Conservation (phyloP, 2,329 filamentous ascomycete genomes). For the Eutypella sp. region DNA sequence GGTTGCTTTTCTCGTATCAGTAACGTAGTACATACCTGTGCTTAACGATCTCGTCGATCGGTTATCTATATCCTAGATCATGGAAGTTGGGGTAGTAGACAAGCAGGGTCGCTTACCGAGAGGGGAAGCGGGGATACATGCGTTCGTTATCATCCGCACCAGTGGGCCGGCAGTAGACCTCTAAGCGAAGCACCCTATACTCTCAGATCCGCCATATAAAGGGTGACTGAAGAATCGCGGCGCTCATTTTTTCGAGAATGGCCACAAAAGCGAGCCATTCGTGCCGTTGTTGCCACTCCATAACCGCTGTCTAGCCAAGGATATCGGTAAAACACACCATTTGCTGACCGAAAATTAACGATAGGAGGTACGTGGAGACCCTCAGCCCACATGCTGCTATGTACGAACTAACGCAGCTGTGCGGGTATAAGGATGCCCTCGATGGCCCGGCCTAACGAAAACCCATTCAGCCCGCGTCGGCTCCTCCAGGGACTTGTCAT, state of each 20-base stretch:
- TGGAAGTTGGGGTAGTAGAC: conserved; percentile 1
- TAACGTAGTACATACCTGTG: conserved; percentile 2
- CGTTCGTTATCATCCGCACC: conserved; percentile 5
- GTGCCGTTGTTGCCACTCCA: neutral
- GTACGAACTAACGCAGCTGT: neutral
- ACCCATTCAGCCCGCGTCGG: conserved; percentile 5
- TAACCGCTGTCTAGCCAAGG: neutral
- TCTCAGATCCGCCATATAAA: conserved; percentile 1
- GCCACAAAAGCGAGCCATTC: neutral
- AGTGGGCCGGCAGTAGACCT: conserved; percentile 10
- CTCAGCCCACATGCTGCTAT: neutral
- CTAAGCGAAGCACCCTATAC: conserved; percentile 6
- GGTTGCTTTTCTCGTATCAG: no score
- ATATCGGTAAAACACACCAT: neutral
- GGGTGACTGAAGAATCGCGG: conserved; percentile 1
- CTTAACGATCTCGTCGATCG: neutral
- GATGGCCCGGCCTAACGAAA: conserved; percentile 8
- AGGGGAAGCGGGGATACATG: conserved; percentile 2
- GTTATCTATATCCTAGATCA: neutral
- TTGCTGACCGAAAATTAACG: neutral
- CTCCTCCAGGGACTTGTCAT: conserved; percentile 9
- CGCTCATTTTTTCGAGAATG: conserved; percentile 3
- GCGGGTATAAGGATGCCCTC: neutral
- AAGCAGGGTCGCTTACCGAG: conserved; percentile 3
- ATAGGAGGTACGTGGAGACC: conserved; percentile 1